A percentile compares a stretch with the other conserved stretches of the same genome.
These are phyloP conservation scores for Trametes punicea DNA, from an alignment of 768 basidiomycete species.

Conservation along the genomic window DNA sequence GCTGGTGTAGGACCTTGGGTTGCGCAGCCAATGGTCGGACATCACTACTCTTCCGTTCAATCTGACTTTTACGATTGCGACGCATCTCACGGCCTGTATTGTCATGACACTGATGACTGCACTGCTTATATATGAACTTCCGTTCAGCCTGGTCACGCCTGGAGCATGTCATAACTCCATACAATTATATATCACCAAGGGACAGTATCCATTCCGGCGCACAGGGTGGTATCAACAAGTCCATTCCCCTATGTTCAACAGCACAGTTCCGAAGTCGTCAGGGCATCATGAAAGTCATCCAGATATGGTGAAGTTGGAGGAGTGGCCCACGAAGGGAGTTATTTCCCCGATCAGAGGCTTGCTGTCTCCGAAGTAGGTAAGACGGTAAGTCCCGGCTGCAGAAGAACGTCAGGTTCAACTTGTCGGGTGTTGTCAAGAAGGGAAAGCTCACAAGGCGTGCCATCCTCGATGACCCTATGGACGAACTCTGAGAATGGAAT, in stretches of 20 bases:
- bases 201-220: too few relatives aligned
- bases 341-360: conserved; percentile 66
- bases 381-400: conserved; percentile 65
- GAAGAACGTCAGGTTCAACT: not conserved
- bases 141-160: too few relatives aligned
- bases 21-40: not conserved
- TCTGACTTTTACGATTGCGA: not conserved
- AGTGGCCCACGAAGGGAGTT: conserved; percentile 57
- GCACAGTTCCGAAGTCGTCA: not conserved
- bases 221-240: too few relatives aligned
- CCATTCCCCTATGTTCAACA: not conserved
- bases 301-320: conserved; percentile 58
- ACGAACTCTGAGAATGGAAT: conserved; percentile 23
- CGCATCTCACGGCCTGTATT: not conserved
- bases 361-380: conserved; percentile 73
- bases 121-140: not conserved
- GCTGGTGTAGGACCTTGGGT: too few relatives aligned
- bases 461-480: conserved; percentile 56
- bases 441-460: conserved; percentile 46
- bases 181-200: too few relatives aligned
- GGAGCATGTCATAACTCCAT: too few relatives aligned
- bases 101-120: not conserved
- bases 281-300: not conserved
- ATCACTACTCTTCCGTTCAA: not conserved
- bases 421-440: not conserved